Conservation (phyloP, 148 eudicot species). For the Fagopyrum homotropicum region DNA sequence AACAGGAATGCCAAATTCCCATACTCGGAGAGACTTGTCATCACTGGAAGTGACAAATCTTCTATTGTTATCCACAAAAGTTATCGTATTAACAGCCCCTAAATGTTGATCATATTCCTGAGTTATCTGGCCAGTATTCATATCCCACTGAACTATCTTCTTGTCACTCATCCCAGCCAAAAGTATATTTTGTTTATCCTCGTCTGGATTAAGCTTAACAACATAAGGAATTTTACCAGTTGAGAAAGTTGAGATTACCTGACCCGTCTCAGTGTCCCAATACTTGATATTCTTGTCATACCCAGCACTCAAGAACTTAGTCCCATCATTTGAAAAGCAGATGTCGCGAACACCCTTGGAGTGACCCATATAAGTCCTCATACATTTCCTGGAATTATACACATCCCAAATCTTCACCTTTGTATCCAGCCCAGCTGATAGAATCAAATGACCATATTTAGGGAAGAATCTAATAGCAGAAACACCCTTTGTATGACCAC, state of each 20-base stretch:
- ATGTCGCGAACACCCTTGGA: conserved; percentile 81
- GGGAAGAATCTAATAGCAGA: conserved; percentile 91
- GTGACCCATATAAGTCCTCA: conserved; percentile 98
- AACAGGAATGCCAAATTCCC: conserved; percentile 96
- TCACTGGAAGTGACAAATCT: conserved; percentile 95
- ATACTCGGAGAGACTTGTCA: conserved; percentile 91
- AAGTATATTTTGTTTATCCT: conserved; percentile 88
- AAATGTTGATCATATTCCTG: conserved; percentile 99
- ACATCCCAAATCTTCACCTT: conserved; percentile 98
- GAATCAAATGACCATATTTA: conserved; percentile 72
- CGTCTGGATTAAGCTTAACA: conserved; percentile 90
- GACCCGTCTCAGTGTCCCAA: conserved; percentile 96
- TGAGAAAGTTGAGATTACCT: conserved; percentile 83
- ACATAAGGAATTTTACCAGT: conserved; percentile 96
- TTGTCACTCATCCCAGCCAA: conserved; percentile 98
- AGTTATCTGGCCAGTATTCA: conserved; percentile 76
- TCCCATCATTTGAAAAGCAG: conserved; percentile 84
- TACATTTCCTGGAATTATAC: conserved; percentile 74
- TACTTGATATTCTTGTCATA: conserved; percentile 94
- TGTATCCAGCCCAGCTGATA: conserved; percentile 85
- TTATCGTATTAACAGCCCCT: conserved; percentile 92
- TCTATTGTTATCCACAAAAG: conserved; percentile 90
- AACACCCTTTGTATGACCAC: conserved; percentile 92
- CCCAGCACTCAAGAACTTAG: conserved; percentile 80
- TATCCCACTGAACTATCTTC: conserved; percentile 98